Conservation (phyloP, 169 alveolate species). For the Toxoplasma gondii region DNA sequence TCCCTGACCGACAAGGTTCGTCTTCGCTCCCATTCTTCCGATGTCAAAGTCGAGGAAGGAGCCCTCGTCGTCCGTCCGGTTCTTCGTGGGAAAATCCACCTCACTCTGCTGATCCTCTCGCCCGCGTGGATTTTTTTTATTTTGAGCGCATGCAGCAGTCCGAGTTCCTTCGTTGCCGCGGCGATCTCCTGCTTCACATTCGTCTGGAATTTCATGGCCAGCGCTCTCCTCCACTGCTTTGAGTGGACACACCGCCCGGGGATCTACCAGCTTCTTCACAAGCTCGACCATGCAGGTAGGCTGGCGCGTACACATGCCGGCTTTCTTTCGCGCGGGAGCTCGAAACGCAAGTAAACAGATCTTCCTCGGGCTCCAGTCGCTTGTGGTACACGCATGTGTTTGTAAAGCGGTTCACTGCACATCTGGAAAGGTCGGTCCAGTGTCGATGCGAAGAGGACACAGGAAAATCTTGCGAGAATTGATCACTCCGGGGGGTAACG, state of each 20-base stretch:
- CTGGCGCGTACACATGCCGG: neutral
- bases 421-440: too few relatives aligned
- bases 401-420: too few relatives aligned
- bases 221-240: conserved; percentile 63
- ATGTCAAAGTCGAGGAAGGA: neutral
- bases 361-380: too few relatives aligned
- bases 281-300: conserved; percentile 65
- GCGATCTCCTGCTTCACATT: conserved; percentile 47
- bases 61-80: conserved; percentile 46
- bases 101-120: conserved; percentile 41
- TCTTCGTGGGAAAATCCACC: conserved; percentile 67
- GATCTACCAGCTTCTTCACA: conserved; percentile 23
- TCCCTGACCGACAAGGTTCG: neutral
- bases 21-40: neutral
- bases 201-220: conserved; percentile 51
- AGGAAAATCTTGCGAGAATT: too few relatives aligned
- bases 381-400: too few relatives aligned
- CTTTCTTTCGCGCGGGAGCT: neutral
- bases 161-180: conserved; percentile 54
- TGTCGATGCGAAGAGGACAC: too few relatives aligned
- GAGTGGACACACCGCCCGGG: conserved; percentile 37
- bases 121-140: conserved; percentile 51
- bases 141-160: conserved; percentile 59
- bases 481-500: too few relatives aligned
- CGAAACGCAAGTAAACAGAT: too few relatives aligned